A percentile compares a stretch with the other conserved stretches of the same genome.
These are phyloP conservation scores for Berberis thunbergii DNA, from an alignment of 164 flowering plant species.

Conservation along the genomic window DNA sequence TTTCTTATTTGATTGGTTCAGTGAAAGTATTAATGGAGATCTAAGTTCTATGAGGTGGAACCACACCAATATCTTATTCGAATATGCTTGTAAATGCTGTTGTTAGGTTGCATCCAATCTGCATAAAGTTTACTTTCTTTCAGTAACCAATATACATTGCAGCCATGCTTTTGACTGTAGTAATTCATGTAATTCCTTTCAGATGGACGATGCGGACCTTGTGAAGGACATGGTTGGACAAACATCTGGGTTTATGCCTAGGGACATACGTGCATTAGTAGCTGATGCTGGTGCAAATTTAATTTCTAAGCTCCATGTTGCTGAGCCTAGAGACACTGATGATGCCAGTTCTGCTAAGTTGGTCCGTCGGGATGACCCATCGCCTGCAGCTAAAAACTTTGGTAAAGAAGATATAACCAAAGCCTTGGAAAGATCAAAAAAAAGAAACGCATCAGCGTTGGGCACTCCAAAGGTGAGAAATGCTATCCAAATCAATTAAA, in stretches of 20 bases:
- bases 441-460: slow-evolving; percentile 77
- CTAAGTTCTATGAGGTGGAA: too few relatives aligned
- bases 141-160: too few relatives aligned
- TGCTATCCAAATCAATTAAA: not conserved
- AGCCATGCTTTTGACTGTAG: slow-evolving; percentile 11
- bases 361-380: slow-evolving; percentile 10
- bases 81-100: too few relatives aligned
- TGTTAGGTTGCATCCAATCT: too few relatives aligned
- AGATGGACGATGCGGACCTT: slow-evolving; percentile 45
- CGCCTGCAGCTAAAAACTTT: slow-evolving; percentile 1
- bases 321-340: slow-evolving; percentile 15
- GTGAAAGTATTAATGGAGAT: too few relatives aligned
- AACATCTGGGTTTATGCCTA: slow-evolving; percentile 86
- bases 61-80: too few relatives aligned
- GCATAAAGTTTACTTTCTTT: too few relatives aligned
- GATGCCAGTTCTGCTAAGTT: slow-evolving; percentile 6
- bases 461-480: slow-evolving; percentile 85
- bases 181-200: slow-evolving; percentile 17
- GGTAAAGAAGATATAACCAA: too few relatives aligned
- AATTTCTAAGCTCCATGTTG: slow-evolving; percentile 19
- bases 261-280: slow-evolving; percentile 67
- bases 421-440: slow-evolving; percentile 52
- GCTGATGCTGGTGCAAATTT: slow-evolving; percentile 82
- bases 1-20: too few relatives aligned
- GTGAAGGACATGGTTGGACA: slow-evolving; percentile 68